Conservation (phyloP, 2,329 filamentous ascomycete genomes). For the Colletotrichum orbiculare region DNA sequence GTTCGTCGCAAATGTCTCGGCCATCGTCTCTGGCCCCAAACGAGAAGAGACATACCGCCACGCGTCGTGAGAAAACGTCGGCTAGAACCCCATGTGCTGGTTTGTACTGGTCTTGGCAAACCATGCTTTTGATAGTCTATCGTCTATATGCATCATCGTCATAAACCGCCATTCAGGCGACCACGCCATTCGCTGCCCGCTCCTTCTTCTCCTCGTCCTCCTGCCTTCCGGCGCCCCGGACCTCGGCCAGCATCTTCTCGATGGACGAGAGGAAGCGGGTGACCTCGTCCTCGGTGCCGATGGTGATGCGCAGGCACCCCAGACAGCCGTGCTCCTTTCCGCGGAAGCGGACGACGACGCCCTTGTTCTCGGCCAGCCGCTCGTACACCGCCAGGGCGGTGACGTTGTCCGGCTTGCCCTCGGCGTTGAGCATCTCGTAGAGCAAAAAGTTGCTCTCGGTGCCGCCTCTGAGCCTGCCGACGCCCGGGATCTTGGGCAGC, state of each 20-base stretch:
- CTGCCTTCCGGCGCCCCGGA: conserved; percentile 47
- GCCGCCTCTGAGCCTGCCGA: conserved; percentile 86
- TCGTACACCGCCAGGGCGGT: conserved; percentile 86
- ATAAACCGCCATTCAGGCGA: conserved; percentile 45
- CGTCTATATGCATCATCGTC: conserved; percentile 20
- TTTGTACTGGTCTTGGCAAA: background rate
- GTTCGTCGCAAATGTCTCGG: too few species aligned
- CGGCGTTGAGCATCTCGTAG: conserved; percentile 82
- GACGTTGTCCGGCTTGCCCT: conserved; percentile 81
- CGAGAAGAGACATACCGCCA: too few species aligned
- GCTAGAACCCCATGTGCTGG: background rate
- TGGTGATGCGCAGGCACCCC: conserved; percentile 90
- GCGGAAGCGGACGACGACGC: conserved; percentile 92
- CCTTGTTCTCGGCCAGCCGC: conserved; percentile 82
- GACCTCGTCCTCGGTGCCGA: conserved; percentile 90
- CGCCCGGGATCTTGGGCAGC: conserved; percentile 78
- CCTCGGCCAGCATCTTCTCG: conserved; percentile 58
- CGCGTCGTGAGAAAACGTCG: too few species aligned
- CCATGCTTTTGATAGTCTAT: conserved; percentile 12
- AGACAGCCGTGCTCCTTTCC: conserved; percentile 92
- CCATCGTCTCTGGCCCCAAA: too few species aligned
- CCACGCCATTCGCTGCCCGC: conserved; percentile 47
- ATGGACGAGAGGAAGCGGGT: conserved; percentile 80
- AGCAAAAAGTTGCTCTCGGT: conserved; percentile 88
- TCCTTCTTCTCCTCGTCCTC: conserved; percentile 51